Evolutionary conservation across 495 filamentous ascomycete genomes (phyloP).

Genomic region (Trichoderma asperelloides): DNA sequence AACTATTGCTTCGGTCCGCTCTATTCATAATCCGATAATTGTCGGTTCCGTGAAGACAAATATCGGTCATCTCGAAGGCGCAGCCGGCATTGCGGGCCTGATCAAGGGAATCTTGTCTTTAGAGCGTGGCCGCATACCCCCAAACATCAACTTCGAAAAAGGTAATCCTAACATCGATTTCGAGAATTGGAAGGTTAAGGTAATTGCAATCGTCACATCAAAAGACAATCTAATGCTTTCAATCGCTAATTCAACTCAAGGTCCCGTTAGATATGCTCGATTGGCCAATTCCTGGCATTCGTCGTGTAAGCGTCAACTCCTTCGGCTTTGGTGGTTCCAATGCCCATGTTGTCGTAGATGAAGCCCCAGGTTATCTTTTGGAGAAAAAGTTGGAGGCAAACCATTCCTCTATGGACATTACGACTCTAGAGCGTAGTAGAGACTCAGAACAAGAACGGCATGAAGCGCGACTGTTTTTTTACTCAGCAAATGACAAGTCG

Average conservation of each 20-base stretch:
- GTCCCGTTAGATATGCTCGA: slow-evolving; percentile 20
- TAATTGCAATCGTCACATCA: not conserved
- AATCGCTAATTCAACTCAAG: not conserved
- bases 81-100: slow-evolving; percentile 41
- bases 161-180: slow-evolving; percentile 37
- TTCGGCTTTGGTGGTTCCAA: slow-evolving; percentile 36
- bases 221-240: not conserved
- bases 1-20: slow-evolving; percentile 10
- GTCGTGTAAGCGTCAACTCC: slow-evolving; percentile 26
- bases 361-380: slow-evolving; percentile 8
- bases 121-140: slow-evolving; percentile 34
- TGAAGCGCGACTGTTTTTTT: slow-evolving; percentile 6
- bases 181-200: slow-evolving; percentile 13
- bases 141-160: slow-evolving; percentile 34
- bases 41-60: slow-evolving; percentile 46
- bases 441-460: not conserved
- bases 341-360: slow-evolving; percentile 25
- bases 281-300: slow-evolving; percentile 22
- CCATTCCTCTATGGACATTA: not conserved
- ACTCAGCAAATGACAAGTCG: slow-evolving; percentile 6
- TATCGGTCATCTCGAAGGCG: slow-evolving; percentile 41
- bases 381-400: slow-evolving; percentile 3
- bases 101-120: slow-evolving; percentile 43
- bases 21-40: slow-evolving; percentile 16
- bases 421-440: not conserved